Evolutionary conservation across 202 grass and related monocot genomes (phyloP).

Genomic region (Bolboschoenoplectus hybrid): DNA sequence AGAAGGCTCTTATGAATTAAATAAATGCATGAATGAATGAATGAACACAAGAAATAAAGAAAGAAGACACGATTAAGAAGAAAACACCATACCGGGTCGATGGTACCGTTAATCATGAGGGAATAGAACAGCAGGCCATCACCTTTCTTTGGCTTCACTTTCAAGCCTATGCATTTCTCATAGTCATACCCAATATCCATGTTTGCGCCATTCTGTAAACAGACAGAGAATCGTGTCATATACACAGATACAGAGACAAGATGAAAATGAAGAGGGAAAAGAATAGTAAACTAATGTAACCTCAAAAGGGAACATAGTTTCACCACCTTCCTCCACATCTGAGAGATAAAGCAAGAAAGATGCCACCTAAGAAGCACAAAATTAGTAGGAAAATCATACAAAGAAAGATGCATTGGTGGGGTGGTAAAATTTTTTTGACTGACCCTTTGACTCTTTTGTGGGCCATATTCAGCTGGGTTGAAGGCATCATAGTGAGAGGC

Average conservation of each 20-base stretch:
- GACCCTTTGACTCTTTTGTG: constrained; percentile 92
- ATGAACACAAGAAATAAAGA: constrained; percentile 11
- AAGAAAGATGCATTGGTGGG: not conserved
- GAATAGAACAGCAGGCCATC: constrained; percentile 98
- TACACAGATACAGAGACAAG: not conserved
- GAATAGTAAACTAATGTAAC: constrained; percentile 38
- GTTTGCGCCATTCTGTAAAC: constrained; percentile 77
- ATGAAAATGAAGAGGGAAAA: constrained; percentile 14
- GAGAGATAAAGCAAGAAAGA: constrained; percentile 95
- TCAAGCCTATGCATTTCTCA: constrained; percentile 91
- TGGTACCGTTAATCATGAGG: constrained; percentile 84
- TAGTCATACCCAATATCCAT: constrained; percentile 96
- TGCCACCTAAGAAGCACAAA: constrained; percentile 60
- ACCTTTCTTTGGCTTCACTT: constrained; percentile 87
- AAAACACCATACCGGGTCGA: constrained; percentile 69
- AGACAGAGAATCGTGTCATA: constrained; percentile 30
- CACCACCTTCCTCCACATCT: constrained; percentile 95
- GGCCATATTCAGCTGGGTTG: constrained; percentile 87
- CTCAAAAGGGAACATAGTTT: constrained; percentile 99
- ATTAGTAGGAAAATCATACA: constrained; percentile 25
- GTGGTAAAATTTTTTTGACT: not conserved
- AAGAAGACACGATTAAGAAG: not conserved
- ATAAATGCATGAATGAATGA: not conserved
- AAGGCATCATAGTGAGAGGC: constrained; percentile 98
- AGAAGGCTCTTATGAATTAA: not conserved